Conservation (phyloP, 305 asterid species). For the Withania somnifera region DNA sequence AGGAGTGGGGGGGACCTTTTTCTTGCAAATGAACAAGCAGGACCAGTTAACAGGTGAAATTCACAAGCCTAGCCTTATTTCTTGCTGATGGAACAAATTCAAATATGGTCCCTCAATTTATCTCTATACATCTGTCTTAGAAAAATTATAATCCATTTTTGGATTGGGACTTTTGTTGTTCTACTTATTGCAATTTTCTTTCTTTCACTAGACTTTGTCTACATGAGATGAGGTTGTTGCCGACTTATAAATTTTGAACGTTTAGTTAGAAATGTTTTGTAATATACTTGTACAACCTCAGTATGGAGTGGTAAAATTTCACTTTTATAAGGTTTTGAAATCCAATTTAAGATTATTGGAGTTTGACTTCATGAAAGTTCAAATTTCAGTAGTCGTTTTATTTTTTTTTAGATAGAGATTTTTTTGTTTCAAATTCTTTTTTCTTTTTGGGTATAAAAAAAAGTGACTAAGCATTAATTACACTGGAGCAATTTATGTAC, state of each 20-base stretch:
- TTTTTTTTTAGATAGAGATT: no score
- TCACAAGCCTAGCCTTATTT: neutral
- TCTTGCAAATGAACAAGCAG: neutral
- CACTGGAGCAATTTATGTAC: no score
- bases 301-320: neutral
- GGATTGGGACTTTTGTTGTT: neutral
- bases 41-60: constrained; percentile 1
- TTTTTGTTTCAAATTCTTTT: no score
- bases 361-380: neutral
- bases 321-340: neutral
- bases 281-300: neutral
- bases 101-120: neutral
- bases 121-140: neutral
- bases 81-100: neutral
- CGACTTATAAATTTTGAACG: neutral
- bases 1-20: neutral
- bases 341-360: no score
- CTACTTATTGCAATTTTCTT: neutral
- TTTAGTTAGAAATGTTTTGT: neutral
- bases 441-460: no score
- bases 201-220: neutral
- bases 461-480: no score
- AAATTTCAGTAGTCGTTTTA: neutral
- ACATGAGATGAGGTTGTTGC: neutral
- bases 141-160: neutral